Evolutionary conservation across 2,329 filamentous ascomycete species (phyloP), one percentile per base, ranked within the genome.

Genomic region (Colletotrichum cereale): DNA sequence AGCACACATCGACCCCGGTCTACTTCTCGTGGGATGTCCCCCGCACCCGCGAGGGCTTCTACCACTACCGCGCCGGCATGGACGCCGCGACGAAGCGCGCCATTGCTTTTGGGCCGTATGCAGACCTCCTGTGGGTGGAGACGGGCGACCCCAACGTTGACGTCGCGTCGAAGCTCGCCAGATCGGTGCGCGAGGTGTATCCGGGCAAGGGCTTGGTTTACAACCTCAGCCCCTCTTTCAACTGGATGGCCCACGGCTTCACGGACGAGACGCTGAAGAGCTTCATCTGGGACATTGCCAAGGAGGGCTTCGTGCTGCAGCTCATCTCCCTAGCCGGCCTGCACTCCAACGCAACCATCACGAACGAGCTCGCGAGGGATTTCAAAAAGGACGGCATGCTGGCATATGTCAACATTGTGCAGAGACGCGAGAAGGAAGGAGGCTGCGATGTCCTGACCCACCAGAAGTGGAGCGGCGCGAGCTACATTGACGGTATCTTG

Each of bases 221-320:
- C 85, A 99, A 99, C 84, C 88, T 99, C 2, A 95, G 92, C 5
- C 96, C 96, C 1, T 97, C 94, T 11, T 99, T 99, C 88, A 98
- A 99, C 86, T 99, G 96, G 96, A 96, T 97, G 90, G 91, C 91
- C 14, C 95, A 98, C 80, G 96, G 96, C 38, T 99, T 98, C 83
- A 92, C 89, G 3, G 90, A 95, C 74, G 91, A 90, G 73, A 92
- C 92, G 7, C 87, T 99, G 66, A 94, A 93, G 84, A 94, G 90
- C 7, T 99, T 99, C 81, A 93, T 99, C 77, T 98, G 96, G 96
- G 96, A 98, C 80, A 90, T 99, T 75, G 96, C 95, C 11, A 90
- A 91, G 79, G 93, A 98, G 77, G 96, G 96, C 72, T 96, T 91
- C 79, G 90, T 90, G 12, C 82, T 92, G 76, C 90, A 92, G 83